phyloP scores from a whole-genome alignment of 106 monocot genomes.

The Acanthochlamys bracteata region DNA sequence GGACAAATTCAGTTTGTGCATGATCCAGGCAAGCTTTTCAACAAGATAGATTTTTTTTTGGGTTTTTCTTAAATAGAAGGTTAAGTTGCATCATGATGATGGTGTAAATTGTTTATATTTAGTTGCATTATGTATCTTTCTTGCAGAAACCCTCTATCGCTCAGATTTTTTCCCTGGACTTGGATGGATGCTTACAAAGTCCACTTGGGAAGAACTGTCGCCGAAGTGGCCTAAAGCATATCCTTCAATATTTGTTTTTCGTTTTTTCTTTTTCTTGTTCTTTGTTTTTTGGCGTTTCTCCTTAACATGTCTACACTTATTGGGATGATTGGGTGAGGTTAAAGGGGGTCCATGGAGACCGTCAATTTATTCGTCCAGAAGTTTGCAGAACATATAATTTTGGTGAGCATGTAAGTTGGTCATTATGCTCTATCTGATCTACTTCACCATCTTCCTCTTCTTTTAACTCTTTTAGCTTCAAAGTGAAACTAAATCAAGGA shows the following conservation, averaged over 20 bases:
- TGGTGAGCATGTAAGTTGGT: constrained; percentile 80
- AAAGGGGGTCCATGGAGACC: constrained; percentile 73
- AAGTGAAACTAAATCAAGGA: no score
- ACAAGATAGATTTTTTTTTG: constrained; percentile 2
- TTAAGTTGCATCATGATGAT: background rate
- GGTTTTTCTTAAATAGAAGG: background rate
- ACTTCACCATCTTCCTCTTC: no score
- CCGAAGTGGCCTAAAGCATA: constrained; percentile 99
- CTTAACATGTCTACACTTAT: constrained; percentile 87
- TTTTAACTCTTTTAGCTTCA: no score
- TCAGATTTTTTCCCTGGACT: constrained; percentile 99
- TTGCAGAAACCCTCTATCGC: constrained; percentile 76
- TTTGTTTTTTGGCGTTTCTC: constrained; percentile 16
- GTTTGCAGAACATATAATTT: constrained; percentile 99
- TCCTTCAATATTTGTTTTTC: constrained; percentile 30
- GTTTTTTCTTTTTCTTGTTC: background rate
- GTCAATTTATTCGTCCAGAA: constrained; percentile 97
- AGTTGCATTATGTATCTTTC: no score
- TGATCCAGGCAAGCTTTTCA: constrained; percentile 54
- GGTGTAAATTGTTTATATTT: no score
- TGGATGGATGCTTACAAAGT: constrained; percentile 97
- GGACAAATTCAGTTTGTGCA: constrained; percentile 92
- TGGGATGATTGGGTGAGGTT: constrained; percentile 99
- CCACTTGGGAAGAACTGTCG: constrained; percentile 87
- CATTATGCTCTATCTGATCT: background rate